A percentile compares a stretch with the other conserved stretches of the same genome.
Evolutionary conservation across 2,329 filamentous ascomycete genomes (phyloP).

Genomic region (Ceratocystis cubensis): DNA sequence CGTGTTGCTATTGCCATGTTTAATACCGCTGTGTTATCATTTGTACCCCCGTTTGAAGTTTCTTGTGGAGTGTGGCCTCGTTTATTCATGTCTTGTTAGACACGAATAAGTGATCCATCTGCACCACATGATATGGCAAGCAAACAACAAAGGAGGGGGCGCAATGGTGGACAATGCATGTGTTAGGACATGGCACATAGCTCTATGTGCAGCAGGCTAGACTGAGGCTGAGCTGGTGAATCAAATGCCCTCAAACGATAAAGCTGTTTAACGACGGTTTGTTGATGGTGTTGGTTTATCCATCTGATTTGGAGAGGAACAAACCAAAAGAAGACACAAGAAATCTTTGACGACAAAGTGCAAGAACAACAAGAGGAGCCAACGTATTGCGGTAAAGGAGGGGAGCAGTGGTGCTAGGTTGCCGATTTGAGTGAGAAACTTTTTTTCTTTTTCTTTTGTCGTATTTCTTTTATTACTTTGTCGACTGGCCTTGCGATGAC

Average conservation of each 20-base stretch:
- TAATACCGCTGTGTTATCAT: too few species aligned
- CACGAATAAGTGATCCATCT: background rate
- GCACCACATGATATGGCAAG: background rate
- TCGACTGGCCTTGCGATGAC: background rate
- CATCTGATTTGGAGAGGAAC: background rate
- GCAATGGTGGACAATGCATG: background rate
- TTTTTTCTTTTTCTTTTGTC: slow-evolving; percentile 7
- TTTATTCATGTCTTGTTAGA: slow-evolving; percentile 8
- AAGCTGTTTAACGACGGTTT: background rate
- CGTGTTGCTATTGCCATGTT: background rate
- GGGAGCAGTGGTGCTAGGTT: too few species aligned
- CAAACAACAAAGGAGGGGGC: background rate
- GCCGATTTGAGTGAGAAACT: background rate
- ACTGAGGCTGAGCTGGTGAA: background rate
- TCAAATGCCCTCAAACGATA: background rate
- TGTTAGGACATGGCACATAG: background rate
- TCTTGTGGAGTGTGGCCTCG: background rate
- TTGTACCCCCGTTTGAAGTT: background rate
- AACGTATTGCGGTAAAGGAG: background rate
- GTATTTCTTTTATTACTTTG: background rate
- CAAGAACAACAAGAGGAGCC: slow-evolving; percentile 2
- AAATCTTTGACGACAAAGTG: background rate
- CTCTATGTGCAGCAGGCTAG: background rate
- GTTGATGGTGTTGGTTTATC: slow-evolving; percentile 1
- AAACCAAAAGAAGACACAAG: background rate